Evolutionary conservation across 805 yeast genomes (phyloP), one percentile per base, ranked within the genome.

Genomic region (Candida sonorensis): DNA sequence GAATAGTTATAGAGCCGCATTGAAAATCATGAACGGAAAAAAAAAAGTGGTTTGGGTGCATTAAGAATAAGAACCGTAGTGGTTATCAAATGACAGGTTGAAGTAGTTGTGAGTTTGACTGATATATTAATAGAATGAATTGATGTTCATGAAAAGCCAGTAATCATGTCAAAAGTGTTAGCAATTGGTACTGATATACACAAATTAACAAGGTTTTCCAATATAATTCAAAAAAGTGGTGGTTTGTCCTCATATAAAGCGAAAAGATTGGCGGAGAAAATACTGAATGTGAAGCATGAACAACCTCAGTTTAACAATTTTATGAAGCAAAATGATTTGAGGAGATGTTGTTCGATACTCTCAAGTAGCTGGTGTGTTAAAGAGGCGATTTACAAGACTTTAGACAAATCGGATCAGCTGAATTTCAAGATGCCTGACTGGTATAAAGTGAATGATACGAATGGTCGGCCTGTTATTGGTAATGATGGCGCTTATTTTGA

Each of bases 341-440:
- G 44, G 1, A 40, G 46, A 7, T 50, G 62, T 25, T 51, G 60
- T 7, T 49, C 50, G 22, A 48, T 62, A 4, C 51, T 81, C 13
- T 71, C 84, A 1, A 73, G 75, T 3, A 44, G 70, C 13, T 83
- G 94, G 94, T 78, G 86, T 8, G 59, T 72, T 7, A 83, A 83
- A 42, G 94, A 83, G 45, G 88, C 92, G 1, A 47, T 81, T 7
- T 83, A 62, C 51, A 83, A 83, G 51, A 64, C 78, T 0, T 51
- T 83, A 35, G 71, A 66, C 29, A 31, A 44, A 1, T 40, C 38
- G 3, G 72, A 69, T 24, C 92, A 83, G 50, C 30, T 31, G n/a
- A 7, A 7, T 2, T 81, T 81, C 47, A 51, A 48, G 17, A 80
- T 83, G 61, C 66, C 59, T 7, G 51, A 72, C 4, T 83, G 92